Evolutionary conservation across 192 early-diverging fungal species (phyloP), one percentile per base, ranked within the genome.

Genomic region (Allomyces javanicus): DNA sequence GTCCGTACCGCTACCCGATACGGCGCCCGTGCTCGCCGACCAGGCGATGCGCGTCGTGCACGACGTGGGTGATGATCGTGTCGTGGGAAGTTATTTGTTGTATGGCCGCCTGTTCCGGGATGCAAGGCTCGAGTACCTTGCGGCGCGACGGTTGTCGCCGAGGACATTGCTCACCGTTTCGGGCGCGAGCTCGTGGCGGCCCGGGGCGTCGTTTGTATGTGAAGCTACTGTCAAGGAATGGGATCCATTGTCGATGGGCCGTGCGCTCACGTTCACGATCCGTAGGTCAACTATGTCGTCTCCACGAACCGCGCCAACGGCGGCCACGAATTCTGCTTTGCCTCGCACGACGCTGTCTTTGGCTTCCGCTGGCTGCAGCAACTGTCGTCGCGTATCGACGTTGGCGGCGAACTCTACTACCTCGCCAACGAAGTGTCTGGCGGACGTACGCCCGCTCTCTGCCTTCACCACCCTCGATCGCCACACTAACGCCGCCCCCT

Each of bases 361-460:
- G 94, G 94, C 24, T 64, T 92, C 43, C 87, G 87, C 66, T 84
- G 83, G n/a, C 75, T 91, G 33, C 87, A 89, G 67, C 87, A 86
- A 68, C 83, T 94, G 72, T 80, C 83, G 63, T 71, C 73, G 58
- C 71, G 75, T 17, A 67, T 71, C 44, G 70, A 68, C 25, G 66
- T 79, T 25, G 89, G 89, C 24, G 81, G 81, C 64, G 89, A 89
- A 72, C 44, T 87, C 21, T 91, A 89, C 65, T 88, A 80, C 68
- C 85, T 84, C 5, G 76, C 81, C 12, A 83, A 88, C 33, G 91
- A 96, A 58, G 82, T 82, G 63, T 94, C 89, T 71, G 95, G 92
- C 62, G 95, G 95, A 71, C 70, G 89, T 92, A 78, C 75, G 75
- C 75, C 63, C 23, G 43, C 50, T 44, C 17, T 66, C 10, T 73